Percentiles rank a stretch among this genome's conserved stretches.
These are phyloP conservation scores for Hypoxylon trugodes DNA, from an alignment of 495 filamentous ascomycete genomes.

Conservation along the genomic window DNA sequence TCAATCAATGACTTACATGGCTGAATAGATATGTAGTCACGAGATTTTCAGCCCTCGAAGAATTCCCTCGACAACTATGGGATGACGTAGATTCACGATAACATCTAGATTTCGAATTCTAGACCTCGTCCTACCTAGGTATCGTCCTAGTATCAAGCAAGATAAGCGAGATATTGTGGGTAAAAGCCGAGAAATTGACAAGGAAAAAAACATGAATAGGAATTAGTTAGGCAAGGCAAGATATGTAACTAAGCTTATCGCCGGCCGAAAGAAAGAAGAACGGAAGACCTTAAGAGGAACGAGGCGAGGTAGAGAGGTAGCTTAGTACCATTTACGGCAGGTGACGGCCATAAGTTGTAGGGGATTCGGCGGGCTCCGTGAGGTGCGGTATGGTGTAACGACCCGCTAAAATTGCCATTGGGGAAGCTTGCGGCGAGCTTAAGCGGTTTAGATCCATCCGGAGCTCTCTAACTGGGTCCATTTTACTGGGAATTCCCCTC, in stretches of 20 bases:
- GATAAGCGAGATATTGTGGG: background rate
- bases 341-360: constrained; percentile 25
- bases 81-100: background rate
- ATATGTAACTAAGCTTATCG: background rate
- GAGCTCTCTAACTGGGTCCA: constrained; percentile 27
- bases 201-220: too few species aligned
- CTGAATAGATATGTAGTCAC: background rate
- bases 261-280: constrained; percentile 4
- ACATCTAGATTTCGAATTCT: background rate
- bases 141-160: background rate
- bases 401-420: constrained; percentile 28
- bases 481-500: constrained; percentile 37
- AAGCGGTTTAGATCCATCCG: constrained; percentile 21
- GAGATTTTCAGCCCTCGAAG: background rate
- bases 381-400: constrained; percentile 26
- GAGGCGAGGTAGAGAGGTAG: background rate
- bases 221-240: background rate
- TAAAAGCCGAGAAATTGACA: background rate
- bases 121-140: background rate
- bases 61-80: background rate
- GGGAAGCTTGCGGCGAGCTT: constrained; percentile 23
- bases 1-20: background rate
- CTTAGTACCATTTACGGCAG: constrained; percentile 32
- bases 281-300: background rate
- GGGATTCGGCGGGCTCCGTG: constrained; percentile 38